These are phyloP conservation scores for Fraxinus albicans DNA, from an alignment of 305 asterid species.

Conservation along the genomic window DNA sequence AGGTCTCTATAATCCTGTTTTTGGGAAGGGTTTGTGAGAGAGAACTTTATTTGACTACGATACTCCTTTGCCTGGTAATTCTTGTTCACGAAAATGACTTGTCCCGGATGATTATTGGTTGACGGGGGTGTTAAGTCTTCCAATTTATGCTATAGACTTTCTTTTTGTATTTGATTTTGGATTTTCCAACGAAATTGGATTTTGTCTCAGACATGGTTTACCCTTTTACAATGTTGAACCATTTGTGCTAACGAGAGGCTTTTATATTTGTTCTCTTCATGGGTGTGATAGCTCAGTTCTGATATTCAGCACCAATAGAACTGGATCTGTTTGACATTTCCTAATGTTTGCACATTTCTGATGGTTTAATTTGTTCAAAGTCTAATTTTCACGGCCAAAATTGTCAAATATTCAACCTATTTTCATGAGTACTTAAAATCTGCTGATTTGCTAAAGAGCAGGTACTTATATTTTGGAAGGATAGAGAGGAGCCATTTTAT, in stretches of 20 bases:
- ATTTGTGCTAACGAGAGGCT: neutral
- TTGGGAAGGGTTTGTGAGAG: neutral
- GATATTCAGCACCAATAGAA: neutral
- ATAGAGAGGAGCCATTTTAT: neutral
- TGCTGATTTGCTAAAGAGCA: neutral
- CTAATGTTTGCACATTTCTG: neutral
- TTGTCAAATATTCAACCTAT: neutral
- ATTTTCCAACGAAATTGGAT: neutral
- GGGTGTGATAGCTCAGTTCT: neutral
- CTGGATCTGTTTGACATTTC: neutral
- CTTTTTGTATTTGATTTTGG: neutral
- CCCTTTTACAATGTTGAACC: neutral
- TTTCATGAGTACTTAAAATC: neutral
- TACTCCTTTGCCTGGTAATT: neutral
- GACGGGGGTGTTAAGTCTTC: neutral
- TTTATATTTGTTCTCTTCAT: neutral
- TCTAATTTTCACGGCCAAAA: neutral
- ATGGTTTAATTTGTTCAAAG: neutral
- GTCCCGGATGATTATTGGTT: neutral
- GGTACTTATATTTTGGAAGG: neutral
- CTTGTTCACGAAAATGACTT: neutral
- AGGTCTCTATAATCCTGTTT: neutral
- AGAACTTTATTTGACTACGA: neutral
- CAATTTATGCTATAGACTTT: neutral
- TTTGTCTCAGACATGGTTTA: neutral